Evolutionary conservation across 1,284 basidiomycete genomes (phyloP), one percentile per base, ranked within the genome.

Genomic region (Anthracocystis setariae): DNA sequence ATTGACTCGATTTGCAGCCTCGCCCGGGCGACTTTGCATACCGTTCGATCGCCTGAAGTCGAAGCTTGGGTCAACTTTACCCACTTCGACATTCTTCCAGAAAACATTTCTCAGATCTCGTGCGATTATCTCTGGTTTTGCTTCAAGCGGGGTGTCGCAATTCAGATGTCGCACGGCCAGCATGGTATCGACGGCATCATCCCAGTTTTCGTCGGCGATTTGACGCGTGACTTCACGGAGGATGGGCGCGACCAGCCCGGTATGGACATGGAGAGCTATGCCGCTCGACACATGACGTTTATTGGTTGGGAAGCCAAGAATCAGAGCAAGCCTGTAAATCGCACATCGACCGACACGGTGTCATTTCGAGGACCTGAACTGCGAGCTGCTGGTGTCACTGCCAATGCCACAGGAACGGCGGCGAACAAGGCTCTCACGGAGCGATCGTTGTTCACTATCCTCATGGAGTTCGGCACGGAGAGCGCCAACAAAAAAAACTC

Each of bases 121-220:
- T 46, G 54, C 12, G 46, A 50, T 10, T 68, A 49, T 25, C 46
- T 68, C 13, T 68, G 65, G 65, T 33, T 38, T 20, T 68, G 65
- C 39, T 68, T 58, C 58, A 68, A 62, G 50, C 58, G 54, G 4
- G 58, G 65, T 2, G 46, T 68, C 8, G 65, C 49, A 0, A 18
- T 68, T 2, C 58, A 62, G 21, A 40, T 49, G 29, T 20, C 33
- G 3, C 52, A 48, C 17, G 8, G 4, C 7, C 65, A 68, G 33
- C 5, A 20, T 24, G 58, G 65, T 17, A 51, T 68, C 12, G 65
- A 68, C 21, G 58, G 54, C 23, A 61, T 68, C 49, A 44, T 66
- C 5, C 63, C 64, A 0, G 53, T 67, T 15, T 67, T 53, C 29
- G 21, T 61, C 2, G 64, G 64, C 35, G 21, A 43, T 33, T 44